Evolutionary conservation across 2,329 filamentous ascomycete species (phyloP), one percentile per base, ranked within the genome.

Genomic region (Sphaceloma murrayae): DNA sequence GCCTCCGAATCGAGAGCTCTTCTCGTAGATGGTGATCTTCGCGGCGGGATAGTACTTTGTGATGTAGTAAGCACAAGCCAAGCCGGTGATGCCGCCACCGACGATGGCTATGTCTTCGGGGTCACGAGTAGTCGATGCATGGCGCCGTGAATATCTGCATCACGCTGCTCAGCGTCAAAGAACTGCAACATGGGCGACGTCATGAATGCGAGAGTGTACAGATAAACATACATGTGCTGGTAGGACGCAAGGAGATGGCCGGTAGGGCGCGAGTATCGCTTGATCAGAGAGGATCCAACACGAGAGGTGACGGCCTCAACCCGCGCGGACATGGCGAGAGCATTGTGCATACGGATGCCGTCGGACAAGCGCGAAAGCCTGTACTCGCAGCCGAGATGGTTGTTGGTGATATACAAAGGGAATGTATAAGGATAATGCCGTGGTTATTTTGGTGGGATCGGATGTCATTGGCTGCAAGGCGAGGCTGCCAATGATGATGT

Each of bases 1-100:
- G 34, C 91, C 91, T 32, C 91, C 91, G 1, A 89, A 61, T 14
- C 77, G 71, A 16, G 74, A 59, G 19, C 69, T 73, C 14, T 74
- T 73, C 61, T 98, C 91, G 62, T 86, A 94, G 7, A 98, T 58
- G 0, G 84, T 91, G 55, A 98, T 78, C 42, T 78, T 77, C 24
- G 77, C 72, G 46, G 73, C 69, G 3, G 80, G 77, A n/a, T 83
- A 72, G 54, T 79, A 69, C 52, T 76, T 75, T 9, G 78, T 70
- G 33, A 94, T 69, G 61, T 85, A 87, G 67, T 85, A 85, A 21
- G 86, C 85, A 29, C 79, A 73, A 26, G 81, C 75, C 36, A 94
- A 73, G 40, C 87, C 87, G 1, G 85, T 91, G 58, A 94, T 79
- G 30, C 87, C 87, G 48, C 80, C 85, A 43, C 87, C 87, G 21